Conservation (phyloP, 495 filamentous ascomycete genomes). For the Amorphotheca resinae region DNA sequence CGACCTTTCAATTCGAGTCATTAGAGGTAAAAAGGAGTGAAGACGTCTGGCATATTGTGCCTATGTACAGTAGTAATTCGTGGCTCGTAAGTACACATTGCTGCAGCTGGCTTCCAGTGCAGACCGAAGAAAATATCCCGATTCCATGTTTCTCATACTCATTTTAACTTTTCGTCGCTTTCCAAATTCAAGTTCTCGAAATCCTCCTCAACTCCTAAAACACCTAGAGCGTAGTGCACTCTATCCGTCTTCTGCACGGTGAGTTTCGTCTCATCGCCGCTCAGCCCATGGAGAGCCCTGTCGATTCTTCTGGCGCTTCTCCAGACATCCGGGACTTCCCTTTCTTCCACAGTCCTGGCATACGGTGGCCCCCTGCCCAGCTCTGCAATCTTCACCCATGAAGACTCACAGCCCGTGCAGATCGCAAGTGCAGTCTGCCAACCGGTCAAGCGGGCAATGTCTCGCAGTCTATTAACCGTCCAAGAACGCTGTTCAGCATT, state of each 20-base stretch:
- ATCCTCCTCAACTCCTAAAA: conserved; percentile 39
- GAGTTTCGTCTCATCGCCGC: conserved; percentile 7
- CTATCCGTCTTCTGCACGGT: conserved; percentile 35
- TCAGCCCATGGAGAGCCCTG: conserved; percentile 21
- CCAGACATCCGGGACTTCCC: conserved; percentile 4
- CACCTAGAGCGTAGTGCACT: conserved; percentile 39
- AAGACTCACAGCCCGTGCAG: conserved; percentile 67
- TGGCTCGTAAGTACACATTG: not conserved
- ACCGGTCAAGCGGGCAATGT: conserved; percentile 69
- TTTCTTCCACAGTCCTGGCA: conserved; percentile 14
- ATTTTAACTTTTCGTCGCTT: conserved; percentile 1
- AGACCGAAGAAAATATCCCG: not conserved
- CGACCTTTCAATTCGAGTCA: not conserved
- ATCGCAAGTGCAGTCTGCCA: conserved; percentile 76
- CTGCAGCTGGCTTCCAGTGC: not conserved
- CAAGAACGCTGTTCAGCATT: conserved; percentile 60
- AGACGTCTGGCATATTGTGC: not conserved
- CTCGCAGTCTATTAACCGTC: conserved; percentile 57
- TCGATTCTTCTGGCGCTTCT: conserved; percentile 22
- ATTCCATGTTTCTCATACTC: not conserved
- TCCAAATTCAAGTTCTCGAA: conserved; percentile 34
- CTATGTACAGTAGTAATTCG: not conserved
- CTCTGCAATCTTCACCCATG: conserved; percentile 62
- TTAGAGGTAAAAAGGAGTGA: conserved; percentile 4
- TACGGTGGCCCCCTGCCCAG: conserved; percentile 63